These are phyloP conservation scores for Pochonia chlamydosporia DNA, from an alignment of 2,329 filamentous ascomycete genomes.

Conservation along the genomic window DNA sequence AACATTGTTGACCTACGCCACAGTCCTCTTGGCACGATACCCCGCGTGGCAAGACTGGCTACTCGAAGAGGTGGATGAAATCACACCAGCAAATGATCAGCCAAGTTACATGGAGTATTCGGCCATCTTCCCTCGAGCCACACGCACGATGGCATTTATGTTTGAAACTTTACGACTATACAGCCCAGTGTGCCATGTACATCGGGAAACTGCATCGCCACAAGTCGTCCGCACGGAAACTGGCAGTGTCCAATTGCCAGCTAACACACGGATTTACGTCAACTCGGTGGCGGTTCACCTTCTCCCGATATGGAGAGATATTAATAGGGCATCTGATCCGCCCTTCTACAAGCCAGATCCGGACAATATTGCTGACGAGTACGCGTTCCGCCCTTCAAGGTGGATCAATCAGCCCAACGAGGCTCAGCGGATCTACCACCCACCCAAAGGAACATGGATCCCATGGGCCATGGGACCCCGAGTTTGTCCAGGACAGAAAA, in stretches of 20 bases:
- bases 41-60: constrained; percentile 48
- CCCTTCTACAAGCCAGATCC: not conserved
- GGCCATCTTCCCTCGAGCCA: constrained; percentile 34
- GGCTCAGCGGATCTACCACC: not conserved
- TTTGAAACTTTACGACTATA: constrained; percentile 4
- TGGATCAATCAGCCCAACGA: constrained; percentile 24
- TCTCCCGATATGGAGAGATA: constrained; percentile 1
- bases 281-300: constrained; percentile 4
- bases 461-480: constrained; percentile 44
- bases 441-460: constrained; percentile 30
- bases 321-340: constrained; percentile 4
- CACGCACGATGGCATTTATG: constrained; percentile 10
- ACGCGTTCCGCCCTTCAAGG: constrained; percentile 29
- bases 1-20: constrained; percentile 41
- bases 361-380: not conserved
- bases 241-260: not conserved
- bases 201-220: not conserved
- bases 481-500: constrained; percentile 47
- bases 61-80: constrained; percentile 36
- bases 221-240: constrained; percentile 1
- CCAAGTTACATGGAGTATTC: constrained; percentile 32
- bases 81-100: constrained; percentile 12
- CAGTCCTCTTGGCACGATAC: constrained; percentile 39
- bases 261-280: not conserved
- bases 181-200: constrained; percentile 1